Evolutionary conservation across 1,284 basidiomycete genomes (phyloP).

Genomic region (Ustanciosporium gigantosporum): DNA sequence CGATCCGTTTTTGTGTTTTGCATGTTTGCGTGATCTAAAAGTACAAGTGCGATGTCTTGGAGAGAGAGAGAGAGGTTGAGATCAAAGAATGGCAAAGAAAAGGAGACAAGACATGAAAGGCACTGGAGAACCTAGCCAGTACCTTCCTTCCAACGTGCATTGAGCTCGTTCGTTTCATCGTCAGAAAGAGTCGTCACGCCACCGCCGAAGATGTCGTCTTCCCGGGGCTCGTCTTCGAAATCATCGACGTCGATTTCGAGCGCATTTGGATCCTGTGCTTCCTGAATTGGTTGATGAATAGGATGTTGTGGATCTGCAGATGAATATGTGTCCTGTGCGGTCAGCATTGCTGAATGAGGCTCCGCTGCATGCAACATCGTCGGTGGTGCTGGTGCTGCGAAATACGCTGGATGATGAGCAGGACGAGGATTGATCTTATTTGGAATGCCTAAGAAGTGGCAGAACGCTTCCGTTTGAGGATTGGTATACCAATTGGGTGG

Average conservation of each 20-base stretch:
- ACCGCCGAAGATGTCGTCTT: not conserved
- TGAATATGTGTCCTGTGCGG: too few species aligned
- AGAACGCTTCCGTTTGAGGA: conserved; percentile 86
- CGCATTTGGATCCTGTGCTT: conserved; percentile 16
- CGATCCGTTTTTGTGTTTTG: too few species aligned
- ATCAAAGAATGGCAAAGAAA: too few species aligned
- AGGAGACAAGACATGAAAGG: too few species aligned
- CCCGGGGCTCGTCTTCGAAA: conserved; percentile 2
- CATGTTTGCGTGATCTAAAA: too few species aligned
- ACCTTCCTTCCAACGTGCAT: conserved; percentile 43
- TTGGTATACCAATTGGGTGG: conserved; percentile 76
- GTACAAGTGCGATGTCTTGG: too few species aligned
- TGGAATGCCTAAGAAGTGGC: conserved; percentile 74
- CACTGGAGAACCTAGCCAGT: too few species aligned
- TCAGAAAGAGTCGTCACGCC: conserved; percentile 12
- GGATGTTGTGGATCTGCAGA: too few species aligned
- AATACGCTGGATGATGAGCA: not conserved
- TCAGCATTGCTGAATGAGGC: too few species aligned
- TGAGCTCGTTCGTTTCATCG: conserved; percentile 21
- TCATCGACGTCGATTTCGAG: conserved; percentile 30
- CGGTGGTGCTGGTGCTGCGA: too few species aligned
- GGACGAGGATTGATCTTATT: conserved; percentile 64
- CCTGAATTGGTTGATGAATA: not conserved
- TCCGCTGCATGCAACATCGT: too few species aligned
- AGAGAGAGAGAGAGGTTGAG: too few species aligned